Conservation (phyloP, 2,329 filamentous ascomycete genomes). For the Plenodomus biglobosus region DNA sequence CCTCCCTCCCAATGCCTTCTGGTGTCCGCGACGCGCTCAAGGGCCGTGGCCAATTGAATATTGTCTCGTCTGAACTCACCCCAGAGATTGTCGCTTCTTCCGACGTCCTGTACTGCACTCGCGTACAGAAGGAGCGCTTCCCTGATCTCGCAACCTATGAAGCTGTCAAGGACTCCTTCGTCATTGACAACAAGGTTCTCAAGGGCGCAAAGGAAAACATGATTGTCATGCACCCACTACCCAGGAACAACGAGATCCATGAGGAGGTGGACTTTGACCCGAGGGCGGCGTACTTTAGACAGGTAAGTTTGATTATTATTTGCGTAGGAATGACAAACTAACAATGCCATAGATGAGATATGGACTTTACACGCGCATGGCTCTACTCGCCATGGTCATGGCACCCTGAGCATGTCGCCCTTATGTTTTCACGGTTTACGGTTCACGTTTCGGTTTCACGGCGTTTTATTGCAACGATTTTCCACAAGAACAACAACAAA, state of each 20-base stretch:
- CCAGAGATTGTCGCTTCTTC: slow-evolving; percentile 82
- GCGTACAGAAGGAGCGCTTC: slow-evolving; percentile 96
- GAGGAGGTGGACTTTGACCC: slow-evolving; percentile 98
- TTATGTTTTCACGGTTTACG: slow-evolving; percentile 11
- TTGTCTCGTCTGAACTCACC: slow-evolving; percentile 76
- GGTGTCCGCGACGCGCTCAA: slow-evolving; percentile 73
- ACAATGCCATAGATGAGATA: slow-evolving; percentile 79
- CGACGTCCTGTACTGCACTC: slow-evolving; percentile 95
- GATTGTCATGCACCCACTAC: slow-evolving; percentile 93
- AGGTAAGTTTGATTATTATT: slow-evolving; percentile 64
- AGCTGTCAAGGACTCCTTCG: slow-evolving; percentile 80
- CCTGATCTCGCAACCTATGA: slow-evolving; percentile 79
- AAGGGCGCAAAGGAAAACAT: slow-evolving; percentile 90
- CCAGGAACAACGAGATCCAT: slow-evolving; percentile 87
- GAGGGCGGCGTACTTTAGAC: slow-evolving; percentile 95
- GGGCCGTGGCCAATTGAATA: slow-evolving; percentile 72
- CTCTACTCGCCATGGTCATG: slow-evolving; percentile 91
- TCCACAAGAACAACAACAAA: slow-evolving; percentile 8
- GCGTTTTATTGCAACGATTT: slow-evolving; percentile 14
- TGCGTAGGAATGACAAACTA: slow-evolving; percentile 39
- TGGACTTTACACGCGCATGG: slow-evolving; percentile 97
- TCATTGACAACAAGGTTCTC: slow-evolving; percentile 87
- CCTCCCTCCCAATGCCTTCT: slow-evolving; percentile 72
- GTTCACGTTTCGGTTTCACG: too few species aligned
- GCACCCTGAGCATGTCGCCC: slow-evolving; percentile 46